phyloP scores from a whole-genome alignment of 768 basidiomycete genomes.

The Leccinum truebloodii region DNA sequence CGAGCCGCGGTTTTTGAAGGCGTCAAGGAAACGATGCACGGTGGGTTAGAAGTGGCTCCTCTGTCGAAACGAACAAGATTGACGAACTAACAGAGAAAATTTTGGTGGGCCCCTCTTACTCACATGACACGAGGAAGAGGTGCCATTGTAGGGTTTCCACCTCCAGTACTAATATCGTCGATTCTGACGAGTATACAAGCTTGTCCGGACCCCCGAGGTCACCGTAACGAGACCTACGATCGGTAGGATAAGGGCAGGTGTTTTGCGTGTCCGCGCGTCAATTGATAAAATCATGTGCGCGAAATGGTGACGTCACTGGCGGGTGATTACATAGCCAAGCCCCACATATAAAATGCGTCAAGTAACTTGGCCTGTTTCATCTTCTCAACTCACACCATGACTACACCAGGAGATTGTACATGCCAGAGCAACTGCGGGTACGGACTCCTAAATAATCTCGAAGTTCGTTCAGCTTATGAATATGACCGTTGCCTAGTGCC shows the following conservation, averaged over 20 bases:
- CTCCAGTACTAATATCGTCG: too few species aligned
- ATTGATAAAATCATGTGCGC: too few species aligned
- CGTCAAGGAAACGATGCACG: slow-evolving; percentile 6
- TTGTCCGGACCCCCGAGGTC: too few species aligned
- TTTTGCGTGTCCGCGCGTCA: too few species aligned
- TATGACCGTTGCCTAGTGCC: slow-evolving; percentile 20
- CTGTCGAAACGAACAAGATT: neutral
- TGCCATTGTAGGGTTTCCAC: too few species aligned
- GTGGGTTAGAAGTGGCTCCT: neutral
- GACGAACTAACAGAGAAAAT: neutral
- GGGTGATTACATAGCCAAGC: neutral
- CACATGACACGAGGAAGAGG: neutral
- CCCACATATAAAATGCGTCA: neutral
- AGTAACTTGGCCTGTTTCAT: neutral
- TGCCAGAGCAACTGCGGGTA: slow-evolving; percentile 33
- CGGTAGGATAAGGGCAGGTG: neutral
- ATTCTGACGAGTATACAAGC: too few species aligned
- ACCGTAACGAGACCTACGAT: too few species aligned
- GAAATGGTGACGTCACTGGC: neutral
- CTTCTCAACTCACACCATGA: slow-evolving; percentile 19
- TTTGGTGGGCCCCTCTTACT: neutral
- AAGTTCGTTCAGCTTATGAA: too few species aligned
- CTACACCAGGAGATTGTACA: slow-evolving; percentile 21
- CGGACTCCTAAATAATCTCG: slow-evolving; percentile 1
- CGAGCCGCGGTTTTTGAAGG: slow-evolving; percentile 3